Percentiles rank a stretch among this genome's conserved stretches.
phyloP scores from a whole-genome alignment of 2,329 filamentous ascomycete genomes.

The Aureobasidium leucospermi region DNA sequence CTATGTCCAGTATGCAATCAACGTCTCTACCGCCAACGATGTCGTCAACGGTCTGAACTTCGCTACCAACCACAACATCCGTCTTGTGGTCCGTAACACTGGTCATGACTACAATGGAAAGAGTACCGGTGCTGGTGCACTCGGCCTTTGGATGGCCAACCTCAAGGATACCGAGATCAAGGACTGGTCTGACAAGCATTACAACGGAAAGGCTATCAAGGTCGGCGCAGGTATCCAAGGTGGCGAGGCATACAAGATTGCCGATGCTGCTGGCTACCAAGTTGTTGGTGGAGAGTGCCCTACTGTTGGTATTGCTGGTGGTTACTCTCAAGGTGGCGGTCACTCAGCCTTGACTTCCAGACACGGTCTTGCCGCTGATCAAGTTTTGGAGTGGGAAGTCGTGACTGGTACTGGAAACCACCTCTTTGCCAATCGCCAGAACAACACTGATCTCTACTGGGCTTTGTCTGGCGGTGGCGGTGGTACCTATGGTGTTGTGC shows the following conservation, averaged over 20 bases:
- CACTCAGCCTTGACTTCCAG: constrained; percentile 46
- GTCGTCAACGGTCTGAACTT: constrained; percentile 30
- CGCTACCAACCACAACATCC: constrained; percentile 41
- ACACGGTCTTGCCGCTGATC: constrained; percentile 55
- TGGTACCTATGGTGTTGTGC: constrained; percentile 52
- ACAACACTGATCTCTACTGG: constrained; percentile 56
- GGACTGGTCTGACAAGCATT: constrained; percentile 35
- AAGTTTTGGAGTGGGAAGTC: constrained; percentile 42
- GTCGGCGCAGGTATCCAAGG: constrained; percentile 50
- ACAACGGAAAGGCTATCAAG: constrained; percentile 46
- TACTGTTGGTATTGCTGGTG: constrained; percentile 52
- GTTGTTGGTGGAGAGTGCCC: constrained; percentile 50
- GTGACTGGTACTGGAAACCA: constrained; percentile 45
- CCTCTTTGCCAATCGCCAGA: constrained; percentile 39
- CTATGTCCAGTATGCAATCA: constrained; percentile 30
- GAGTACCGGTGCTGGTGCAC: constrained; percentile 53
- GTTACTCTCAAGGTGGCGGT: constrained; percentile 55
- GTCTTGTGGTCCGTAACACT: constrained; percentile 40
- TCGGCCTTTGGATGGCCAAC: constrained; percentile 51
- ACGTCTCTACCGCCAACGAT: constrained; percentile 23
- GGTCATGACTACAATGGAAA: constrained; percentile 46
- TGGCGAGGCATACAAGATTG: constrained; percentile 40
- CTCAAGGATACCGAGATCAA: constrained; percentile 42
- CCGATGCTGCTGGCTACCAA: constrained; percentile 39
- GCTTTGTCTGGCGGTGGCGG: constrained; percentile 54